Evolutionary conservation across 2,329 filamentous ascomycete genomes (phyloP).

Genomic region (Hirsutella thompsonii): DNA sequence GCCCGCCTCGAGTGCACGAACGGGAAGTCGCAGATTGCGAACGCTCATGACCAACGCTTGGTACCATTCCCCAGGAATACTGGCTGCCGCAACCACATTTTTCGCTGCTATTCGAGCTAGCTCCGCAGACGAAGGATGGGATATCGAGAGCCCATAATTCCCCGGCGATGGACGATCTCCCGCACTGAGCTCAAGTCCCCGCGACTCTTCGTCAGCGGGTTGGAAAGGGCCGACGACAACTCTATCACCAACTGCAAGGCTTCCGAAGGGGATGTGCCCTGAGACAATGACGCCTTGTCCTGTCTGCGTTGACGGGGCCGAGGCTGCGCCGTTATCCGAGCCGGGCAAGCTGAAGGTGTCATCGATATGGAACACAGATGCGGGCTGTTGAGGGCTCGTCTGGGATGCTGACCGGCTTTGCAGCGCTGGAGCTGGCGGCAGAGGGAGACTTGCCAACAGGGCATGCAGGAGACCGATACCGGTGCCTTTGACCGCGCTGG

Average conservation of each 20-base stretch:
- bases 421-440: conserved; percentile 42
- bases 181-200: conserved; percentile 16
- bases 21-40: conserved; percentile 74
- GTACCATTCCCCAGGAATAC: conserved; percentile 60
- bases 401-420: conserved; percentile 38
- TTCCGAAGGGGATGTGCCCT: conserved; percentile 71
- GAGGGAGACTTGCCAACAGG: conserved; percentile 62
- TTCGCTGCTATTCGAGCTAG: conserved; percentile 37
- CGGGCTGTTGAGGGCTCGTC: conserved; percentile 45
- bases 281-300: conserved; percentile 63
- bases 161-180: conserved; percentile 34
- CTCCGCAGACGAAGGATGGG: conserved; percentile 40
- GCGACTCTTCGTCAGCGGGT: conserved; percentile 34
- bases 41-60: conserved; percentile 72
- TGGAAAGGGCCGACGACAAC: conserved; percentile 71
- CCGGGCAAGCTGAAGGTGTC: conserved; percentile 71
- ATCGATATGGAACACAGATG: conserved; percentile 74
- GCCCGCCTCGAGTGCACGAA: conserved; percentile 59
- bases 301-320: conserved; percentile 4
- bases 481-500: conserved; percentile 72
- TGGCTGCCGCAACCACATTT: conserved; percentile 37
- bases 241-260: conserved; percentile 62
- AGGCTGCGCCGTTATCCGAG: conserved; percentile 28
- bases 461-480: conserved; percentile 76
- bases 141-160: conserved; percentile 35